Percentiles rank a stretch among this genome's conserved stretches.
These are phyloP conservation scores for Fusarium bulbicola DNA, from an alignment of 2,329 filamentous ascomycete genomes.

Conservation along the genomic window DNA sequence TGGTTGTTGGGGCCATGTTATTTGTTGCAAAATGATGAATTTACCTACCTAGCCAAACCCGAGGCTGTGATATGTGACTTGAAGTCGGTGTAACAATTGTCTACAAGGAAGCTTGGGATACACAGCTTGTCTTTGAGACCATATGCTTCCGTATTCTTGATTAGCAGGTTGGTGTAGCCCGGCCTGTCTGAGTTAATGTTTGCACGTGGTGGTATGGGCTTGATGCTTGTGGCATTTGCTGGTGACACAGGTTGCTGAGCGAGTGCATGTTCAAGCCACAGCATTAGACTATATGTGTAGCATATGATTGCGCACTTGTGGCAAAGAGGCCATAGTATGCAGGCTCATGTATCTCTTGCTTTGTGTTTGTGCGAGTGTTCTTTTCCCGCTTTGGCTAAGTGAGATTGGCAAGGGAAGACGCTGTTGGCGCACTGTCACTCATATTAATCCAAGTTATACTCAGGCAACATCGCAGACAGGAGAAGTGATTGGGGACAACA, in stretches of 20 bases:
- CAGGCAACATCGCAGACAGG: accelerated
- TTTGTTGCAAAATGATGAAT: constrained; percentile 31
- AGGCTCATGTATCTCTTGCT: neutral
- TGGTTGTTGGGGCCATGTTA: constrained; percentile 28
- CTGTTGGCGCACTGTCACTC: neutral
- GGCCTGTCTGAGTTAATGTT: neutral
- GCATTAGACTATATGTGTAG: neutral
- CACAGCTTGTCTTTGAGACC: neutral
- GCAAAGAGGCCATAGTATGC: too few relatives aligned
- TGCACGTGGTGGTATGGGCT: neutral
- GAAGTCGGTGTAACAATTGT: neutral
- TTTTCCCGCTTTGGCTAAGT: neutral
- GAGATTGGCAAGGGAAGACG: neutral
- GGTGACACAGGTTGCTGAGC: neutral
- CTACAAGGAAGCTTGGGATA: neutral
- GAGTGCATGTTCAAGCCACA: neutral
- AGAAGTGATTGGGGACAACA: neutral
- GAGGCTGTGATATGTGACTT: neutral
- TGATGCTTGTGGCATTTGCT: neutral
- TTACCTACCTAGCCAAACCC: neutral
- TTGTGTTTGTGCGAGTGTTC: neutral
- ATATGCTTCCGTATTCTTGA: neutral
- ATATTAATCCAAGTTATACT: too few relatives aligned
- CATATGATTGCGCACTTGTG: neutral
- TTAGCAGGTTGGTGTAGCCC: neutral